Conservation (phyloP, 345 rosid genomes). For the Trapa incisa region DNA sequence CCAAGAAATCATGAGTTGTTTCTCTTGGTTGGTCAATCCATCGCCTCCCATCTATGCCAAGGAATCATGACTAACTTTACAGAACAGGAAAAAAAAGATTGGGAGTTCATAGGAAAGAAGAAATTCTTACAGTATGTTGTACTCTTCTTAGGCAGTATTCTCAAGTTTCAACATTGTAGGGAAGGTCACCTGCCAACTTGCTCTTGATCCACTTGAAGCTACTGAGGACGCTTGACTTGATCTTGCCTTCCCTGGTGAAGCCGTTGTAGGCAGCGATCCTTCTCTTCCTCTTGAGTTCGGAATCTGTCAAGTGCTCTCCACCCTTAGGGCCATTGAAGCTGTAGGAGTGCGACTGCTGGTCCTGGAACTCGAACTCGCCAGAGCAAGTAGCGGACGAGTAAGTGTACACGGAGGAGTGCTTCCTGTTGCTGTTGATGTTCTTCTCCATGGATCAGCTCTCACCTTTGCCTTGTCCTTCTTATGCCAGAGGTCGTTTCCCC, state of each 20-base stretch:
- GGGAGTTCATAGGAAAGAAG: neutral
- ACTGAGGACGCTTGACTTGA: constrained; percentile 57
- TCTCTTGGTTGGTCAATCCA: neutral
- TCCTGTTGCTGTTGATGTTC: constrained; percentile 32
- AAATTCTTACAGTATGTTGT: neutral
- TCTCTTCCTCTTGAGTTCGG: constrained; percentile 78
- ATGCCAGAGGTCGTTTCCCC: no score
- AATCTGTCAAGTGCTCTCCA: constrained; percentile 20
- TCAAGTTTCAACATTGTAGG: constrained; percentile 14
- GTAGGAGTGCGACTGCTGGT: constrained; percentile 35
- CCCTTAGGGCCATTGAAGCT: constrained; percentile 60
- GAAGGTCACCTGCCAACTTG: constrained; percentile 41
- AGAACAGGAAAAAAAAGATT: neutral
- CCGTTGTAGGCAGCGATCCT: constrained; percentile 75
- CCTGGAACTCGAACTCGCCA: constrained; percentile 39
- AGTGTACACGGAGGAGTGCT: constrained; percentile 40
- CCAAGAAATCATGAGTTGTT: neutral
- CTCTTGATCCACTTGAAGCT: constrained; percentile 95
- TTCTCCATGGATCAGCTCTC: constrained; percentile 27
- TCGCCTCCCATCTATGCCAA: no score
- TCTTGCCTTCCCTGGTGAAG: constrained; percentile 54
- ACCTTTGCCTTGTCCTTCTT: neutral
- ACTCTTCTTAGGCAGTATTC: neutral
- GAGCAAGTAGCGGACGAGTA: constrained; percentile 40
- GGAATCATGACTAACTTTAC: neutral